Evolutionary conservation across 176 grass and related monocot species (phyloP), one percentile per base, ranked within the genome.

Genomic region (Pharus latifolius): DNA sequence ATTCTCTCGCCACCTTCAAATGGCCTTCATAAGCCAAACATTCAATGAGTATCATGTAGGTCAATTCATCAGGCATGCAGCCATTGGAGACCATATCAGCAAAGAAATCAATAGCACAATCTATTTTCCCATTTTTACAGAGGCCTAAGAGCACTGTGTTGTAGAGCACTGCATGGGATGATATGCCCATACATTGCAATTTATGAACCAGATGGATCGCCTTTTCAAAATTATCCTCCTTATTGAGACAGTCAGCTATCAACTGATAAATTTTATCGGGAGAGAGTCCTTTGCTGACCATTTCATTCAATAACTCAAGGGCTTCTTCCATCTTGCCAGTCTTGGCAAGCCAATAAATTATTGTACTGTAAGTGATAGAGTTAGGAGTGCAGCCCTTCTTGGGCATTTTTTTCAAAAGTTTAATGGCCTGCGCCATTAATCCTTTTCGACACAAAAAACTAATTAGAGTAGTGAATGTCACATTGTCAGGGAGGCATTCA

Each of bases 271-370:
- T 72, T 32, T 82, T 63, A 49, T 88, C 85, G 6, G 89, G 57
- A 31, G 29, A 69, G 66, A 88, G 84, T 30, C 89, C 89, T 81
- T 83, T 88, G 14, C 49, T 59, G 16, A 73, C 53, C 85, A 92
- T 88, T 69, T 88, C 89, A 77, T 85, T 92, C 60, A 88, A 80
- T 62, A 92, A 37, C 70, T 83, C 85, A 29, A 88, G 60, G 15
- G 85, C 85, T 14, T 73, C 67, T 5, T 52, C 52, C 8, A 78
- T 52, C 37, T 76, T 85, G 14, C 82, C 78, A 63, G 62, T 49
- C 56, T 85, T 92, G 1, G 65, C 62, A 70, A 92, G 82, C 19
- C 85, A 70, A 2, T 71, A 55, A 52, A 92, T 82, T 22, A 88
- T 68, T 51, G 74, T 85, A 43, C 63, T 92, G 69, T 88, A 92